phyloP scores from a whole-genome alignment of 169 alveolate species.

The Plasmodium gallinaceum region DNA sequence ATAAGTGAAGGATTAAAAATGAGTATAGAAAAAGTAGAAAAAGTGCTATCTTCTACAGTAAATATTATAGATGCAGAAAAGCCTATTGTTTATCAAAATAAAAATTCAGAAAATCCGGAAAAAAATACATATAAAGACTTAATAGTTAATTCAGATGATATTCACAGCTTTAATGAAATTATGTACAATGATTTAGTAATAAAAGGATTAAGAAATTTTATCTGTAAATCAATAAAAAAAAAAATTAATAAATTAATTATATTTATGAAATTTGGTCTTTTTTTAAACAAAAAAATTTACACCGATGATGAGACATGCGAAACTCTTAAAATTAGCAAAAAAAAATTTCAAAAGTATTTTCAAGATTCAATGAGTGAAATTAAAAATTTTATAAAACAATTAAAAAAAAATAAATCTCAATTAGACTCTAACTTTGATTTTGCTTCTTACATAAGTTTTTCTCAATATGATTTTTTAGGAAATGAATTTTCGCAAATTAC shows the following conservation, averaged over 20 bases:
- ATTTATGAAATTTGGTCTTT: slow-evolving; percentile 75
- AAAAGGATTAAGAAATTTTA: slow-evolving; percentile 64
- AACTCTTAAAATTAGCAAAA: slow-evolving; percentile 30
- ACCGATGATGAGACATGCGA: slow-evolving; percentile 66
- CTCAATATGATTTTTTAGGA: slow-evolving; percentile 66
- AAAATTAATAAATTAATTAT: slow-evolving; percentile 65
- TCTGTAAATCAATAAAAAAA: slow-evolving; percentile 51
- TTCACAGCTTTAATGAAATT: slow-evolving; percentile 70
- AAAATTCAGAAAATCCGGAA: slow-evolving; percentile 52
- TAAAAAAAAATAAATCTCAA: slow-evolving; percentile 19
- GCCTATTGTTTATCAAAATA: slow-evolving; percentile 56
- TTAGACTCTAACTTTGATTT: slow-evolving; percentile 38
- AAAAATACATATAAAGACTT: slow-evolving; percentile 74
- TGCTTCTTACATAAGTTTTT: slow-evolving; percentile 36
- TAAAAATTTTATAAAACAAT: slow-evolving; percentile 35
- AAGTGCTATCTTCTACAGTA: slow-evolving; percentile 35
- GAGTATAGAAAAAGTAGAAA: slow-evolving; percentile 42
- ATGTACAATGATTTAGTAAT: slow-evolving; percentile 64
- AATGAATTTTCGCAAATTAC: slow-evolving; percentile 62
- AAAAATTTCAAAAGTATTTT: slow-evolving; percentile 47
- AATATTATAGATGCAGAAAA: slow-evolving; percentile 72
- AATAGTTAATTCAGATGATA: slow-evolving; percentile 75
- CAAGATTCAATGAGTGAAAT: slow-evolving; percentile 52
- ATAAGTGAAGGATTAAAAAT: slow-evolving; percentile 43
- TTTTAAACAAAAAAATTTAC: slow-evolving; percentile 40